phyloP scores from a whole-genome alignment of 1,139 yeast species.

The Geotrichum fermentans region DNA sequence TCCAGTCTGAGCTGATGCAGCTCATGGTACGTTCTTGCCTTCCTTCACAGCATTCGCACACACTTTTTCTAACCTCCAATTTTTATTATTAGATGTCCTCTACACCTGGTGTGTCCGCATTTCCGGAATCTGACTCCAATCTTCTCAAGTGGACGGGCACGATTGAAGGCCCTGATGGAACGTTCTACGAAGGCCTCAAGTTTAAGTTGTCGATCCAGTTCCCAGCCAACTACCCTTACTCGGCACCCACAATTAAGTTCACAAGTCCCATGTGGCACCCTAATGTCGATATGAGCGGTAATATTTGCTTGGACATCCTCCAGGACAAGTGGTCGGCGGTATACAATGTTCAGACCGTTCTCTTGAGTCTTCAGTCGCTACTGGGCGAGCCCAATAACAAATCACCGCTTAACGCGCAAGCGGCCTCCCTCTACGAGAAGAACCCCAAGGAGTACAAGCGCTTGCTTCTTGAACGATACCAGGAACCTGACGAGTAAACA shows the following conservation, averaged over 20 bases:
- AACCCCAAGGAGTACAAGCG: conserved; percentile 45
- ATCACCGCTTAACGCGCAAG: conserved; percentile 50
- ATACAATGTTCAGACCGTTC: conserved; percentile 55
- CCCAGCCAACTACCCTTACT: conserved; percentile 58
- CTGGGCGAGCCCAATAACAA: conserved; percentile 52
- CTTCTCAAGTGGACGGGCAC: conserved; percentile 58
- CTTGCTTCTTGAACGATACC: conserved; percentile 44
- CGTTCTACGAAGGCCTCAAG: conserved; percentile 54
- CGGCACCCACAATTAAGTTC: conserved; percentile 58
- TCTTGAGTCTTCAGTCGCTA: conserved; percentile 54
- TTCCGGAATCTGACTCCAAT: conserved; percentile 50
- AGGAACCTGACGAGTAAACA: conserved; percentile 38
- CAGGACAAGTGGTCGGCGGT: conserved; percentile 70
- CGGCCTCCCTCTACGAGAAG: conserved; percentile 47
- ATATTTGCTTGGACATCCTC: conserved; percentile 52
- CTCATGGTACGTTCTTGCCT: conserved; percentile 41
- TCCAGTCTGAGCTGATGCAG: conserved; percentile 49
- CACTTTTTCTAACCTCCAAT: neutral
- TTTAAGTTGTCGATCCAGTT: conserved; percentile 52
- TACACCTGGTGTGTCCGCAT: conserved; percentile 50
- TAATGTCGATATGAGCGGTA: conserved; percentile 62
- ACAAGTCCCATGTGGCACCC: conserved; percentile 69
- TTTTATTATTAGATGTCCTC: conserved; percentile 39
- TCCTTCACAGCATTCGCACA: too few species aligned
- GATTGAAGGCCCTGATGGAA: conserved; percentile 57